A percentile compares a stretch with the other conserved stretches of the same genome.
These are phyloP conservation scores for Xerocomellus intermedius DNA, from an alignment of 768 basidiomycete genomes.

Conservation along the genomic window DNA sequence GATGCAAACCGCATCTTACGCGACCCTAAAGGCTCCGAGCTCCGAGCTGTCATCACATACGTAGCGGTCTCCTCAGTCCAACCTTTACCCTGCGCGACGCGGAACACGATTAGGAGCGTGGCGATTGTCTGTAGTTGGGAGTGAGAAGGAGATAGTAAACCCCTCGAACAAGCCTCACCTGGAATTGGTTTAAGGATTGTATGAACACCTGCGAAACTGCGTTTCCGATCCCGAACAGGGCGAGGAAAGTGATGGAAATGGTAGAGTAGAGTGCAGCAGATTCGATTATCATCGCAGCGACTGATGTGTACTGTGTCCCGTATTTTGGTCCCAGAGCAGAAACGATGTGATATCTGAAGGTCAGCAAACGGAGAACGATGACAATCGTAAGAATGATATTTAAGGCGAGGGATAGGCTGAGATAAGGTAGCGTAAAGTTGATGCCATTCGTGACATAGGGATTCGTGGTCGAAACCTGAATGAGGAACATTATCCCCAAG, in stretches of 20 bases:
- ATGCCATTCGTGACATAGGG: constrained; percentile 4
- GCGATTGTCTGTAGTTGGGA: not conserved
- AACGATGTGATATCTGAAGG: constrained; percentile 12
- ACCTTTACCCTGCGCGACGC: constrained; percentile 9
- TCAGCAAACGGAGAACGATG: constrained; percentile 31
- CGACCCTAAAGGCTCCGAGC: not conserved
- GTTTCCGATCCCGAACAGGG: constrained; percentile 22
- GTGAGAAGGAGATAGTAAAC: not conserved
- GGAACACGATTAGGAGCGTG: constrained; percentile 9
- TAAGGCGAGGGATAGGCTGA: constrained; percentile 27
- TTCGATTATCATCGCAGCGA: constrained; percentile 38
- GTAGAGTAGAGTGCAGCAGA: constrained; percentile 32
- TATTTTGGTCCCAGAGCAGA: constrained; percentile 23
- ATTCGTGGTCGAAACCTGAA: constrained; percentile 14
- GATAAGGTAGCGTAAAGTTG: constrained; percentile 25
- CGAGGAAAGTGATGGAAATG: constrained; percentile 30
- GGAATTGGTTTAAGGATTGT: constrained; percentile 27
- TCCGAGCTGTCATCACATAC: not conserved
- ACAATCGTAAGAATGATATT: constrained; percentile 35
- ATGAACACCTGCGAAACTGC: constrained; percentile 31
- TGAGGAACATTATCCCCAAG: constrained; percentile 7
- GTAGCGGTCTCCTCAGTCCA: constrained; percentile 3
- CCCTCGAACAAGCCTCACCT: constrained; percentile 14
- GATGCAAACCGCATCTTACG: constrained; percentile 2
- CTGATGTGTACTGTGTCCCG: constrained; percentile 28